A percentile compares a stretch with the other conserved stretches of the same genome.
phyloP scores from a whole-genome alignment of 1,139 yeast genomes.

The Pneumocystis murina region DNA sequence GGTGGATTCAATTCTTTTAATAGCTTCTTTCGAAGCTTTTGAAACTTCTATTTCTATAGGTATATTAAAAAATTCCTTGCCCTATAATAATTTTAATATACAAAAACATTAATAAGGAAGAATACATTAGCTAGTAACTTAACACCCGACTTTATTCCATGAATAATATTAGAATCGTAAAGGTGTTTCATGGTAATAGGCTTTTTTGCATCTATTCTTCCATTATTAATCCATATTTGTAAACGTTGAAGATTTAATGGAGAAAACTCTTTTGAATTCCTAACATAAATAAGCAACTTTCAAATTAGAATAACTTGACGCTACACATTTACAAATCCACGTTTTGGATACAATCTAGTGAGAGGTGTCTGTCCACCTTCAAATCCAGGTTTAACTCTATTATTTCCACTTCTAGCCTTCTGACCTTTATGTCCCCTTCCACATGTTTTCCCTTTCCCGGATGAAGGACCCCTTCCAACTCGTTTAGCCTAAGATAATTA shows the following conservation, averaged over 20 bases:
- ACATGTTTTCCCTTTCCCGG: constrained; percentile 80
- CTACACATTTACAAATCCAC: constrained; percentile 55
- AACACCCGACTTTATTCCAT: constrained; percentile 70
- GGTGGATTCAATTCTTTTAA: constrained; percentile 49
- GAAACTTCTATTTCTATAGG: constrained; percentile 61
- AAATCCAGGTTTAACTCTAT: constrained; percentile 79
- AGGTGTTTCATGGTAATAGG: constrained; percentile 59
- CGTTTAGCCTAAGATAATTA: constrained; percentile 31
- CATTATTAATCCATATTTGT: constrained; percentile 29
- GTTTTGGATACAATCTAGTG: constrained; percentile 74
- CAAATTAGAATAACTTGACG: constrained; percentile 20
- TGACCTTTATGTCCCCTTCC: constrained; percentile 99
- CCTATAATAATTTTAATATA: constrained; percentile 20
- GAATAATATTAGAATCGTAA: constrained; percentile 53
- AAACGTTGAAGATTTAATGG: constrained; percentile 45
- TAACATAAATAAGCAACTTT: constrained; percentile 1
- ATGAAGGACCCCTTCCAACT: constrained; percentile 93
- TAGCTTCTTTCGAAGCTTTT: constrained; percentile 62
- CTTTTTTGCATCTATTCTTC: constrained; percentile 37
- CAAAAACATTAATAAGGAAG: constrained; percentile 12
- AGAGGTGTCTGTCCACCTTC: constrained; percentile 99
- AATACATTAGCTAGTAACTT: constrained; percentile 47
- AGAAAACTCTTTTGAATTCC: constrained; percentile 19
- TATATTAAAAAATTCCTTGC: constrained; percentile 40
- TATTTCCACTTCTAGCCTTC: constrained; percentile 52